Evolutionary conservation across 345 rosid species (phyloP).

Genomic region (Populus davidiana): DNA sequence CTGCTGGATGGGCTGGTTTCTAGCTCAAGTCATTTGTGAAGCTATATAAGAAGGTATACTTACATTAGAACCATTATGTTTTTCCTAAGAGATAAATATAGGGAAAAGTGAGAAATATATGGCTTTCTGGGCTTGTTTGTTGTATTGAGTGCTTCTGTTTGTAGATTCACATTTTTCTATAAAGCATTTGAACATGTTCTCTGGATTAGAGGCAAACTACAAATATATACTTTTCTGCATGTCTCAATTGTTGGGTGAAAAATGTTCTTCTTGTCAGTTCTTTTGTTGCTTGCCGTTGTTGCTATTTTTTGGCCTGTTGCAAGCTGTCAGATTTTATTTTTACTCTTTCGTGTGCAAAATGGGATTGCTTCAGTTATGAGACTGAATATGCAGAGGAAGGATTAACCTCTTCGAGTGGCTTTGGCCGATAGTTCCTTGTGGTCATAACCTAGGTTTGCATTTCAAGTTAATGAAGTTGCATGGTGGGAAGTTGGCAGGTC

Average conservation of each 20-base stretch:
- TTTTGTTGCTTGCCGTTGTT: background rate
- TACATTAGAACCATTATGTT: background rate
- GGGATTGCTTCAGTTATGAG: background rate
- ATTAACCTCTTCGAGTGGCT: background rate
- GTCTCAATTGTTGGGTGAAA: background rate
- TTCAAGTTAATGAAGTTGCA: too few species aligned
- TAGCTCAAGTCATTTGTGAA: constrained; percentile 22
- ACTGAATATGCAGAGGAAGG: background rate
- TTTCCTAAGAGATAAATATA: background rate
- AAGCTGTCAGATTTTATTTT: background rate
- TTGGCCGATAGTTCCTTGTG: background rate
- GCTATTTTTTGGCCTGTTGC: background rate
- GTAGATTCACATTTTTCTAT: constrained; percentile 4
- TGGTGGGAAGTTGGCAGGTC: too few species aligned
- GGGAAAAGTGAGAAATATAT: constrained; percentile 1
- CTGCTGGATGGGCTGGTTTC: constrained; percentile 99
- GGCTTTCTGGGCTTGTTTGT: constrained; percentile 6
- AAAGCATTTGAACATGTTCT: constrained; percentile 1
- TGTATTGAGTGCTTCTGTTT: constrained; percentile 9
- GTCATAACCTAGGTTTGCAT: too few species aligned
- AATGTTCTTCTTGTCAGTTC: background rate
- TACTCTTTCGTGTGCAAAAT: background rate
- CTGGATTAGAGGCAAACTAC: background rate
- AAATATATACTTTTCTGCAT: constrained; percentile 1
- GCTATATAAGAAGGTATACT: background rate